Base-by-base conservation (phyloP, 768 basidiomycete genomes). In the Psilocybe subaeruginosa region DNA sequence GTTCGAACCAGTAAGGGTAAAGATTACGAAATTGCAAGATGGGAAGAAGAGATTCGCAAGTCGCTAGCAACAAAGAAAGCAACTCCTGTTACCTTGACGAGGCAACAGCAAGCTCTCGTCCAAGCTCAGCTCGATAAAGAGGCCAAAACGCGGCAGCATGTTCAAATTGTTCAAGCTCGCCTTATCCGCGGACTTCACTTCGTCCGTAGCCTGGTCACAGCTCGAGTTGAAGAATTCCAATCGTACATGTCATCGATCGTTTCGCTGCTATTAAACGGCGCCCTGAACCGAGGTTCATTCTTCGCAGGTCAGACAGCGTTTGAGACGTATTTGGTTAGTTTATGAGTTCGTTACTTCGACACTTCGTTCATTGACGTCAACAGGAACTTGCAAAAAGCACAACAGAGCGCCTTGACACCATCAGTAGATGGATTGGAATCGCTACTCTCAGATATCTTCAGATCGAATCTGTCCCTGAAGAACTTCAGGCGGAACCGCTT, bases 41-140 rank as follows among this genome's bases (percentile, higher is more conserved):
- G 97, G 97, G 97, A 99, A 63, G 90, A 89, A 29, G 96, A 99
- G 62, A 78, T 97, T n/a, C 86, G 95, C 8, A 89, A 92, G 66
- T 86, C 89, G 0, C 78, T 98, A 1, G 92, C 92, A 5, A 85
- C 77, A 58, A 98, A 98, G 78, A 93, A 92, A 72, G 82, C 85
- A 8, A 74, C 80, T 1, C 66, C 79, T 1, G 77, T 75, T 5
- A 78, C 78, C 1, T 73, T 98, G 16, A 92, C 92, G 1, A 98
- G 95, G 70, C 88, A 91, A 60, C 93, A 97, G 60, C 87, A 91
- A 62, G 88, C 86, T 0, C 82, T 93, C n/a, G 85, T 99, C 11
- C 83, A 90, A 53, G 87, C 87, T 3, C 97, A 99, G 71, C 79
- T 97, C 4, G 83, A 85, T 33, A 92, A 92, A 64, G 97, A 99